A percentile compares a stretch with the other conserved stretches of the same genome.
These are phyloP conservation scores for Cyamopsis tetragonoloba DNA, from an alignment of 306 rosid species.

Conservation along the genomic window DNA sequence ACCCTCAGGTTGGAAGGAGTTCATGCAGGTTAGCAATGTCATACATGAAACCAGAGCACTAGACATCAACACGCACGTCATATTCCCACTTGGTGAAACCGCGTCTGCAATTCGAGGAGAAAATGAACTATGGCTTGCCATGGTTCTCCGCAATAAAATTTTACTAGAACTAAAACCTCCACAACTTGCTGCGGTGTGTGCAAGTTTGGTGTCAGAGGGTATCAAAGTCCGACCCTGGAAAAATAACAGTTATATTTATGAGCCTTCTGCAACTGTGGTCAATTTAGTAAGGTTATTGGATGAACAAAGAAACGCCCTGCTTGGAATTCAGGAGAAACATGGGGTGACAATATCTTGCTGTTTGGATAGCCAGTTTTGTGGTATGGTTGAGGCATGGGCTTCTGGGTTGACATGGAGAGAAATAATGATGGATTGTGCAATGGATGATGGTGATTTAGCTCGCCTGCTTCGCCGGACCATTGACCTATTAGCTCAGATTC, in stretches of 20 bases:
- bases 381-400: constrained; percentile 99
- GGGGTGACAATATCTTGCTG: constrained; percentile 61
- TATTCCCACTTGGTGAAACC: constrained; percentile 89
- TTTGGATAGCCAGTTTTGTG: constrained; percentile 86
- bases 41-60: constrained; percentile 83
- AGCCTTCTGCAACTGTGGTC: constrained; percentile 56
- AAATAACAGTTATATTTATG: constrained; percentile 68
- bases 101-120: constrained; percentile 96
- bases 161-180: constrained; percentile 69
- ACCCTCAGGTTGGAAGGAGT: constrained; percentile 99
- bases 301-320: constrained; percentile 55
- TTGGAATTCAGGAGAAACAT: constrained; percentile 71
- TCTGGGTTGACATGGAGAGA: constrained; percentile 96
- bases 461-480: constrained; percentile 86
- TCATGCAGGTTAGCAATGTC: constrained; percentile 88
- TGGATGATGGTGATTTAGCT: constrained; percentile 97
- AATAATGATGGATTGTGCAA: constrained; percentile 97
- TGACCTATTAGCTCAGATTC: constrained; percentile 87
- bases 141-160: constrained; percentile 77
- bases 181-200: constrained; percentile 78
- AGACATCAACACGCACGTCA: constrained; percentile 61
- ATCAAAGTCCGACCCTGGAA: constrained; percentile 86
- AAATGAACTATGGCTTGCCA: constrained; percentile 97
- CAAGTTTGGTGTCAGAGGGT: constrained; percentile 85
- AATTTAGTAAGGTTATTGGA: constrained; percentile 49